These are phyloP conservation scores for Biscogniauxia marginata DNA, from an alignment of 2,329 filamentous ascomycete species.

Conservation along the genomic window DNA sequence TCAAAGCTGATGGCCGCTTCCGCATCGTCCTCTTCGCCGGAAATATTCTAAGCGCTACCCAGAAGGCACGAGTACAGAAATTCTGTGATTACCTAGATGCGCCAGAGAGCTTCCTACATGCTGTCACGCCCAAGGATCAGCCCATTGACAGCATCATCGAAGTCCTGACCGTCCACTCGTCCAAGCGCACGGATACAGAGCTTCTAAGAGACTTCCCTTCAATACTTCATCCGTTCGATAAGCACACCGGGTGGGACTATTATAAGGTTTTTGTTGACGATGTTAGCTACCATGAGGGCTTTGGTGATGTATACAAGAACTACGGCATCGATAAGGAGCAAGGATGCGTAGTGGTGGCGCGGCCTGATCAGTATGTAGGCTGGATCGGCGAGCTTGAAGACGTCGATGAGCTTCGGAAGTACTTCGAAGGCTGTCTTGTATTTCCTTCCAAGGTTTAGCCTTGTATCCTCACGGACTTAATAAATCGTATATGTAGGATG, in stretches of 20 bases:
- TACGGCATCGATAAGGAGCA: slow-evolving; percentile 56
- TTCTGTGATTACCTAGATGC: slow-evolving; percentile 47
- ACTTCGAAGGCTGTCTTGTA: slow-evolving; percentile 33
- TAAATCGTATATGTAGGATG: not conserved
- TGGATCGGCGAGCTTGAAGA: slow-evolving; percentile 40
- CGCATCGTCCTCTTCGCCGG: slow-evolving; percentile 62
- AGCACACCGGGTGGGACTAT: slow-evolving; percentile 53
- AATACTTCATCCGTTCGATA: slow-evolving; percentile 46
- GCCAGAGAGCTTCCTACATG: slow-evolving; percentile 25
- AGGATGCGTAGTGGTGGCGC: slow-evolving; percentile 58
- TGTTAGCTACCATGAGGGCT: slow-evolving; percentile 52
- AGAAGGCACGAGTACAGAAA: slow-evolving; percentile 44
- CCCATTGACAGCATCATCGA: slow-evolving; percentile 46
- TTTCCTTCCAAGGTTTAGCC: slow-evolving; percentile 7
- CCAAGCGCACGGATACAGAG: slow-evolving; percentile 49
- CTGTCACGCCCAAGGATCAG: slow-evolving; percentile 1
- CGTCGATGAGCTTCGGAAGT: slow-evolving; percentile 33
- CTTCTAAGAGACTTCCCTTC: slow-evolving; percentile 50
- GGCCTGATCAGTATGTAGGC: slow-evolving; percentile 68
- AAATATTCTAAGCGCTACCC: slow-evolving; percentile 44
- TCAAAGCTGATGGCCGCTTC: slow-evolving; percentile 56
- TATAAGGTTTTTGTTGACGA: slow-evolving; percentile 57
- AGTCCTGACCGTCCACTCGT: slow-evolving; percentile 59
- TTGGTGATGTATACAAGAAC: slow-evolving; percentile 50
- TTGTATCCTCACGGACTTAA: not conserved